Evolutionary conservation across 345 rosid genomes (phyloP).

Genomic region (Abelmoschus esculentus): DNA sequence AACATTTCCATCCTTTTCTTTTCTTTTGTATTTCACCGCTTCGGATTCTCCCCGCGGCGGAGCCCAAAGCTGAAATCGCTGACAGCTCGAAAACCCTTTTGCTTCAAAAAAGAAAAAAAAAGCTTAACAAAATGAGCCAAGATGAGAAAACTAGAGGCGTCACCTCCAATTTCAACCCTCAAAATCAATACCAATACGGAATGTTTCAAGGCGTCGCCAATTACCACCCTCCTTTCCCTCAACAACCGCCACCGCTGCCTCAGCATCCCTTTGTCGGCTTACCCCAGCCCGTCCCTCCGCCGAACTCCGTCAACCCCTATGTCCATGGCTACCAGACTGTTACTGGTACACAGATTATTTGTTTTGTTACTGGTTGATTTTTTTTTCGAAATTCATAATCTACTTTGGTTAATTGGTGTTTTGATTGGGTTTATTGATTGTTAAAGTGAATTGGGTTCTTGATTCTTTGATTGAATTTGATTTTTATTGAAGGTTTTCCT

Average conservation of each 20-base stretch:
- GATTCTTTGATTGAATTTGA: constrained; percentile 7
- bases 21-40: neutral
- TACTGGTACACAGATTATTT: constrained; percentile 23
- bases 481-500: constrained; percentile 40
- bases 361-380: no score
- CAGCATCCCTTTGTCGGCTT: constrained; percentile 24
- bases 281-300: constrained; percentile 37
- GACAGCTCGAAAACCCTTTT: neutral
- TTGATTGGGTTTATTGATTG: neutral
- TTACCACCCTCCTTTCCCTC: constrained; percentile 40
- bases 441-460: constrained; percentile 4
- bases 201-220: constrained; percentile 92
- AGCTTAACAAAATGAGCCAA: constrained; percentile 30
- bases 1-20: neutral
- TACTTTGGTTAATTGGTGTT: neutral
- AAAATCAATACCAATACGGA: constrained; percentile 46
- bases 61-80: neutral
- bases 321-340: constrained; percentile 39
- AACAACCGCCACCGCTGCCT: constrained; percentile 27
- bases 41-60: neutral
- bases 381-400: no score
- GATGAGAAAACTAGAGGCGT: constrained; percentile 34
- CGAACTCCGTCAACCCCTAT: constrained; percentile 20
- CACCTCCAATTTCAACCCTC: constrained; percentile 23
- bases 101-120: neutral